phyloP scores from a whole-genome alignment of 1,139 yeast genomes.

The Hyphopichia pseudoburtonii region DNA sequence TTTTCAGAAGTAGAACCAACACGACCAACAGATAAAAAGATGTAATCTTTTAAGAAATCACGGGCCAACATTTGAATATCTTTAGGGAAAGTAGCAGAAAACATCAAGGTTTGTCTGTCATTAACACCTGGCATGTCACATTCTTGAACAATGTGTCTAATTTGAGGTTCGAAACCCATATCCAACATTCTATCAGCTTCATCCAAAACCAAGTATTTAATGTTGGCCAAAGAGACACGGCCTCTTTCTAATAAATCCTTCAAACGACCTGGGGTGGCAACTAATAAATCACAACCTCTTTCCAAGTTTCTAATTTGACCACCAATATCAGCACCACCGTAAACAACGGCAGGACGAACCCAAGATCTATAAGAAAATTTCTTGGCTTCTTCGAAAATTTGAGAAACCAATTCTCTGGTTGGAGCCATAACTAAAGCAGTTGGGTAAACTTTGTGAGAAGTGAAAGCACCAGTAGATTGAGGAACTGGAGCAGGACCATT shows the following conservation, averaged over 20 bases:
- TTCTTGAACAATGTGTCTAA: slow-evolving; percentile 95
- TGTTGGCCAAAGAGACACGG: slow-evolving; percentile 81
- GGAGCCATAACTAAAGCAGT: slow-evolving; percentile 96
- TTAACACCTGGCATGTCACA: slow-evolving; percentile 95
- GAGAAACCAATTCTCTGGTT: slow-evolving; percentile 97
- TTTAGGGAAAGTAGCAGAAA: slow-evolving; percentile 98
- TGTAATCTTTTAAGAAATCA: slow-evolving; percentile 93
- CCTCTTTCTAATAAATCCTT: slow-evolving; percentile 96
- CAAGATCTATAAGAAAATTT: slow-evolving; percentile 97
- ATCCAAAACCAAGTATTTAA: slow-evolving; percentile 91
- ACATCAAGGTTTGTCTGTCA: slow-evolving; percentile 95
- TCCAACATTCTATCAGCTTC: slow-evolving; percentile 99
- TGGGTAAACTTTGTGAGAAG: slow-evolving; percentile 81
- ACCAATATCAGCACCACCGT: slow-evolving; percentile 97
- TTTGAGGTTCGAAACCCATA: slow-evolving; percentile 99
- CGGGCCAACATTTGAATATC: slow-evolving; percentile 96
- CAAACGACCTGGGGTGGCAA: slow-evolving; percentile 99
- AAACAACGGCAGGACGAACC: slow-evolving; percentile 95
- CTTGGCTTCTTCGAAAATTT: slow-evolving; percentile 92
- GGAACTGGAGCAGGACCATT: slow-evolving; percentile 81
- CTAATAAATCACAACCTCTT: slow-evolving; percentile 92
- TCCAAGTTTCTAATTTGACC: slow-evolving; percentile 85
- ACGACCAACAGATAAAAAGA: slow-evolving; percentile 95
- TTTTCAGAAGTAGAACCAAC: slow-evolving; percentile 98
- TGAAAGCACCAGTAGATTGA: slow-evolving; percentile 55